phyloP scores from a whole-genome alignment of 1,284 basidiomycete genomes.

The Microbotryum saponariae region DNA sequence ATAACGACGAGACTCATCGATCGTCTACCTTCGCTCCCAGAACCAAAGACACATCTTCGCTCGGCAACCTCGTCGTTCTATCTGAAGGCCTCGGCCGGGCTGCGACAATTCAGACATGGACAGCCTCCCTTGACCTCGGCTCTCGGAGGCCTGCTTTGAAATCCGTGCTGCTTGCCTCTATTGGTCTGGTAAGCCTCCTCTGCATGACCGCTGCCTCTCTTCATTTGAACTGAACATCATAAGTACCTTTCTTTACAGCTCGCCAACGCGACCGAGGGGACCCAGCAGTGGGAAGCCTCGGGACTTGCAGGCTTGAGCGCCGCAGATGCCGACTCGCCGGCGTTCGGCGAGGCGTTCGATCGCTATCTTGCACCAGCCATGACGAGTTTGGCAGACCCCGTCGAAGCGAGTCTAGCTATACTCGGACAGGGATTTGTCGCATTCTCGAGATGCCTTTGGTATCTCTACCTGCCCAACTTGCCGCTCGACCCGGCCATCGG shows the following conservation, averaged over 20 bases:
- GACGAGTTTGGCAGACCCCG: neutral
- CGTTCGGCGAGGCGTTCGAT: slow-evolving; percentile 4
- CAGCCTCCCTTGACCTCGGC: slow-evolving; percentile 3
- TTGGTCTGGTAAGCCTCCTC: slow-evolving; percentile 16
- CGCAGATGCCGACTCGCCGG: neutral
- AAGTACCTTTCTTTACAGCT: no score
- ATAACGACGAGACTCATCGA: no score
- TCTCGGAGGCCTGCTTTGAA: slow-evolving; percentile 8
- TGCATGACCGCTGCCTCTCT: no score
- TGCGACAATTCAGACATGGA: slow-evolving; percentile 16
- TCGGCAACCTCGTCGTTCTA: slow-evolving; percentile 23
- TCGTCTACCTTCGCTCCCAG: slow-evolving; percentile 1
- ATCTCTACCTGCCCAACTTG: slow-evolving; percentile 74
- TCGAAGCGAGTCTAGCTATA: slow-evolving; percentile 39
- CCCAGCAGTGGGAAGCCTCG: no score
- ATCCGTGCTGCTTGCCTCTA: slow-evolving; percentile 5
- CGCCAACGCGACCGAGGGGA: no score
- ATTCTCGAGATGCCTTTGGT: slow-evolving; percentile 54
- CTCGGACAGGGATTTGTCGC: slow-evolving; percentile 59
- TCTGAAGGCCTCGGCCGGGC: slow-evolving; percentile 14
- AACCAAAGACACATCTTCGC: slow-evolving; percentile 14
- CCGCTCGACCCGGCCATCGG: slow-evolving; percentile 81
- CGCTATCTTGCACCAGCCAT: slow-evolving; percentile 13
- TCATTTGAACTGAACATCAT: no score
- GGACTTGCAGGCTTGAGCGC: no score